Evolutionary conservation across 2,329 filamentous ascomycete species (phyloP).

Genomic region (Diaporthe sp.): DNA sequence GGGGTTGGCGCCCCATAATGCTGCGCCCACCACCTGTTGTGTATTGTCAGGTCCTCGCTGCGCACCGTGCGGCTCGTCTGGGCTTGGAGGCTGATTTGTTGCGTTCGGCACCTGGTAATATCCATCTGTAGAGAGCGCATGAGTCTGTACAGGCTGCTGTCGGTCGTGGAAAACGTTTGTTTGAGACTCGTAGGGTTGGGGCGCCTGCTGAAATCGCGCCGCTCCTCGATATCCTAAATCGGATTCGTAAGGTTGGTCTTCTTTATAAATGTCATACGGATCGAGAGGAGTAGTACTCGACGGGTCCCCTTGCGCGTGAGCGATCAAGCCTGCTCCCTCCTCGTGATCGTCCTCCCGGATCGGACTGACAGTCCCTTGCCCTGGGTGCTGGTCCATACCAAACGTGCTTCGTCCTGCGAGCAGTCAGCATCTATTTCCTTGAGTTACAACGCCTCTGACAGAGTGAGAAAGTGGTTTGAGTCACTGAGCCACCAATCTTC

Average conservation of each 20-base stretch:
- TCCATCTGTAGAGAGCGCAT: constrained; percentile 26
- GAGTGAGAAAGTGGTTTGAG: background rate
- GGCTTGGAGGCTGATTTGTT: constrained; percentile 14
- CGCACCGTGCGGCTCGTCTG: constrained; percentile 34
- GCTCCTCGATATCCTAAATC: constrained; percentile 39
- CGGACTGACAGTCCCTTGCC: constrained; percentile 28
- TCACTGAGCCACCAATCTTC: constrained; percentile 10
- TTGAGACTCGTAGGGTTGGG: constrained; percentile 24
- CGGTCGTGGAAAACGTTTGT: constrained; percentile 24
- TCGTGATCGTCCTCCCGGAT: constrained; percentile 41
- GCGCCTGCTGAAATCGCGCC: constrained; percentile 29
- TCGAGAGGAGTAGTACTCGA: constrained; percentile 35
- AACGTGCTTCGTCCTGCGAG: constrained; percentile 44
- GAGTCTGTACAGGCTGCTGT: constrained; percentile 1
- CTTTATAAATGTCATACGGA: constrained; percentile 38
- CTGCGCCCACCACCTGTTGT: constrained; percentile 49
- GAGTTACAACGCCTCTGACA: background rate
- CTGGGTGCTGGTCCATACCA: constrained; percentile 39
- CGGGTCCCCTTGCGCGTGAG: constrained; percentile 52
- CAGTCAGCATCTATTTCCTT: constrained; percentile 19
- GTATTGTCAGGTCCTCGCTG: constrained; percentile 45
- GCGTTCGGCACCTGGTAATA: constrained; percentile 28
- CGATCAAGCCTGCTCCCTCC: constrained; percentile 48
- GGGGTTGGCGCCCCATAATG: constrained; percentile 47
- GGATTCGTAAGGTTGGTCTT: constrained; percentile 40